A percentile compares a stretch with the other conserved stretches of the same genome.
Evolutionary conservation across 805 yeast species (phyloP).

Genomic region (Danielozyma ontarioensis): DNA sequence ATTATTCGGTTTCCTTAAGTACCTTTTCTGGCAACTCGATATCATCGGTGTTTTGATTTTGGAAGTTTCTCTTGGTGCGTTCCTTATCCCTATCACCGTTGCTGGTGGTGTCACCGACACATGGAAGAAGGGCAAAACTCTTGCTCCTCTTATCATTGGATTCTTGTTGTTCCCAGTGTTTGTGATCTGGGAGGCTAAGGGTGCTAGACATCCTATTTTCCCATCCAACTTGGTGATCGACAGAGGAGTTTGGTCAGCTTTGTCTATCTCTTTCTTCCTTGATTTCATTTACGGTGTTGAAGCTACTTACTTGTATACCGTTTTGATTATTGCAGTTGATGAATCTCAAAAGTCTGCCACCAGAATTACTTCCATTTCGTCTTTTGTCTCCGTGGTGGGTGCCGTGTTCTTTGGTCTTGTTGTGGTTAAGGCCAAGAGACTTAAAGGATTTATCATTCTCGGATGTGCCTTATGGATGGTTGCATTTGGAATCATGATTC

Average conservation of each 20-base stretch:
- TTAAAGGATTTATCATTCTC: conserved; percentile 9
- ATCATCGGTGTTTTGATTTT: conserved; percentile 28
- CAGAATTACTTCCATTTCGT: conserved; percentile 9
- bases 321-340: conserved; percentile 11
- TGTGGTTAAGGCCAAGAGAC: conserved; percentile 6
- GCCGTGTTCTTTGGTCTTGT: conserved; percentile 12
- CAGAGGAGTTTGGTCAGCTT: conserved; percentile 15
- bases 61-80: conserved; percentile 26
- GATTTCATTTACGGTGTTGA: conserved; percentile 9
- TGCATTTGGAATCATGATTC: conserved; percentile 18
- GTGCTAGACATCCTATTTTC: conserved; percentile 11
- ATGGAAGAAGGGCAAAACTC: conserved; percentile 10
- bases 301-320: conserved; percentile 10
- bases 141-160: conserved; percentile 1
- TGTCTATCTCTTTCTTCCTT: conserved; percentile 8
- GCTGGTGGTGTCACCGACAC: conserved; percentile 16
- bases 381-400: conserved; percentile 11
- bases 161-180: conserved; percentile 1
- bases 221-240: conserved; percentile 10
- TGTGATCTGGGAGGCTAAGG: conserved; percentile 7
- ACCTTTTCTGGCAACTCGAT: conserved; percentile 28
- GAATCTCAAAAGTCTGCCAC: conserved; percentile 11
- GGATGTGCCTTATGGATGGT: conserved; percentile 21
- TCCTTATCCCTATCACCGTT: conserved; percentile 34
- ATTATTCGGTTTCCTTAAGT: conserved; percentile 3